Conservation (phyloP, 371 early-diverging fungal species). For the Apophysomyces trapeziformis region DNA sequence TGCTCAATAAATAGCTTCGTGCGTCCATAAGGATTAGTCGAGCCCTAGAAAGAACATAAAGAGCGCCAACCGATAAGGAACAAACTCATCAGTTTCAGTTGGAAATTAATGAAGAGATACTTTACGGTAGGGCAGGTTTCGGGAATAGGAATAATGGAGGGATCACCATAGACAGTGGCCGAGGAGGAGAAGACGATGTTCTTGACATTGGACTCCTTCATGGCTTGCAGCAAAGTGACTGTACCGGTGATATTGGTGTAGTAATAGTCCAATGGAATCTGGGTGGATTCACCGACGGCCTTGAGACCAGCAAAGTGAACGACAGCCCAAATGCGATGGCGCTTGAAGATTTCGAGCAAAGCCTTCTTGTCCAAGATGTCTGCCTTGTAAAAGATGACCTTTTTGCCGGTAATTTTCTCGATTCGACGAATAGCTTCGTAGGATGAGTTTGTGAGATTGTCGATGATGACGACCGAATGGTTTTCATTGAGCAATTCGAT, state of each 20-base stretch:
- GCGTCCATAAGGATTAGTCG: constrained; percentile 86
- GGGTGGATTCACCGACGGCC: constrained; percentile 78
- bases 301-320: constrained; percentile 87
- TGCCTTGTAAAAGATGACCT: constrained; percentile 70
- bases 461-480: constrained; percentile 78
- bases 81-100: no score
- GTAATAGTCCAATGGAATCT: constrained; percentile 73
- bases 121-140: constrained; percentile 59
- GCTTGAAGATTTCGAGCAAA: constrained; percentile 66
- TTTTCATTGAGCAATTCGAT: constrained; percentile 77
- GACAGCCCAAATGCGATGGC: constrained; percentile 67
- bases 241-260: constrained; percentile 79
- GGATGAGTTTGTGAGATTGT: constrained; percentile 83
- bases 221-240: constrained; percentile 65
- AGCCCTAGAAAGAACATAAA: constrained; percentile 41
- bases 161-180: constrained; percentile 76
- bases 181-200: constrained; percentile 83
- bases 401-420: constrained; percentile 61
- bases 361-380: constrained; percentile 71
- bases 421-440: constrained; percentile 73
- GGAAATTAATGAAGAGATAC: constrained; percentile 12
- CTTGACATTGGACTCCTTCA: constrained; percentile 63
- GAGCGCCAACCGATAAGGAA: no score
- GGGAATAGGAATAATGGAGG: constrained; percentile 53
- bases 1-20: constrained; percentile 86